These are phyloP conservation scores for Annulohypoxylon nitens DNA, from an alignment of 495 filamentous ascomycete species.

Conservation along the genomic window DNA sequence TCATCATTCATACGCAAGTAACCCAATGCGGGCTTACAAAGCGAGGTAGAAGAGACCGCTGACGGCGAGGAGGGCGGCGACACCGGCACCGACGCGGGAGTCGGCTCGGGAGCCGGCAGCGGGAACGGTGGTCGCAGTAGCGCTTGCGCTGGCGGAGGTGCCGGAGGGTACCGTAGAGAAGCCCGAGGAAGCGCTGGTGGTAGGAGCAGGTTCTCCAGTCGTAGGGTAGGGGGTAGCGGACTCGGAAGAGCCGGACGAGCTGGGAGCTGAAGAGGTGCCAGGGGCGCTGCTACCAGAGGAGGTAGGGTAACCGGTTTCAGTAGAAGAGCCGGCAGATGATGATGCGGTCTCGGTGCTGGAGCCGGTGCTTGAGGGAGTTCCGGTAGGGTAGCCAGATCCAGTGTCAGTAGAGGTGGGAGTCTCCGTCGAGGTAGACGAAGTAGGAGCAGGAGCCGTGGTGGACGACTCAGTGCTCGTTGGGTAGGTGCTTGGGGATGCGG, in stretches of 20 bases:
- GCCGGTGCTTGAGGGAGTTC: slow-evolving; percentile 24
- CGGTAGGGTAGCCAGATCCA: slow-evolving; percentile 19
- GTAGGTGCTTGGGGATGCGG: slow-evolving; percentile 16
- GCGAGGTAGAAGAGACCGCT: slow-evolving; percentile 42
- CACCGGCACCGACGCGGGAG: slow-evolving; percentile 38
- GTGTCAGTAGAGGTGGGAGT: slow-evolving; percentile 3
- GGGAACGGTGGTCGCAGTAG: slow-evolving; percentile 21
- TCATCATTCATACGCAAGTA: slow-evolving; percentile 20
- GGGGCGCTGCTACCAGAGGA: slow-evolving; percentile 20
- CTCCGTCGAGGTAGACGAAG: slow-evolving; percentile 21
- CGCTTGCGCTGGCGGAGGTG: neutral
- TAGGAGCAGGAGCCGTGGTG: slow-evolving; percentile 17
- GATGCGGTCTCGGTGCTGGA: slow-evolving; percentile 4
- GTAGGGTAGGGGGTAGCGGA: slow-evolving; percentile 13
- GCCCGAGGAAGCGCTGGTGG: slow-evolving; percentile 7
- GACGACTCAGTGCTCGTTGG: slow-evolving; percentile 20
- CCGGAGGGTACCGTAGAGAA: neutral
- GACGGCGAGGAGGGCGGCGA: slow-evolving; percentile 40
- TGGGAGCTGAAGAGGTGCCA: slow-evolving; percentile 1
- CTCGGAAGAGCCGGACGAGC: neutral
- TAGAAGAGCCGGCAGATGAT: neutral
- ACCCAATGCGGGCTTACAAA: slow-evolving; percentile 33
- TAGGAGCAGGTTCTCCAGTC: slow-evolving; percentile 1
- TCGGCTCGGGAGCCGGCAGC: slow-evolving; percentile 31
- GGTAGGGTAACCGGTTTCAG: slow-evolving; percentile 12